phyloP scores from a whole-genome alignment of 2,329 filamentous ascomycete genomes.

The Colletotrichum acutatum region DNA sequence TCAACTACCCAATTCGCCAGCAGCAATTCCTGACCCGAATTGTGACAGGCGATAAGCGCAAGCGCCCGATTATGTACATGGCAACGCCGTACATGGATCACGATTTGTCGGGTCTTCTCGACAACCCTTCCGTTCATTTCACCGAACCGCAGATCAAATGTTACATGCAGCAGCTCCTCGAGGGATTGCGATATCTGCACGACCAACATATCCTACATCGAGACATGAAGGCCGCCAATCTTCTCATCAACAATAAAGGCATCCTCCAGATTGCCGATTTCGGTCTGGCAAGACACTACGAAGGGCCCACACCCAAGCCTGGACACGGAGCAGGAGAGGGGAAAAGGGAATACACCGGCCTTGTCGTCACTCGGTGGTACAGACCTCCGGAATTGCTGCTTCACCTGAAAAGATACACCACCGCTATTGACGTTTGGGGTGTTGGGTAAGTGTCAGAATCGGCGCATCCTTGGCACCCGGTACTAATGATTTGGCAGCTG shows the following conservation, averaged over 20 bases:
- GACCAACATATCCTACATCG: slow-evolving; percentile 90
- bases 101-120: slow-evolving; percentile 94
- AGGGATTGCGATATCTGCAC: slow-evolving; percentile 91
- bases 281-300: slow-evolving; percentile 91
- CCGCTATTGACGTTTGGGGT: slow-evolving; percentile 98
- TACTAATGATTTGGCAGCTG: slow-evolving; percentile 67
- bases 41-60: slow-evolving; percentile 75
- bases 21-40: slow-evolving; percentile 39
- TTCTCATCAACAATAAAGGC: slow-evolving; percentile 94
- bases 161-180: slow-evolving; percentile 92
- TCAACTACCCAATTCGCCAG: slow-evolving; percentile 7
- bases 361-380: slow-evolving; percentile 98
- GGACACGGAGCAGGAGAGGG: slow-evolving; percentile 87
- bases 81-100: slow-evolving; percentile 99
- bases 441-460: slow-evolving; percentile 75
- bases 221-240: slow-evolving; percentile 98
- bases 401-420: slow-evolving; percentile 91
- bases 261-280: slow-evolving; percentile 98
- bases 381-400: slow-evolving; percentile 92
- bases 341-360: slow-evolving; percentile 90
- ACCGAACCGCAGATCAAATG: slow-evolving; percentile 95
- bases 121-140: slow-evolving; percentile 91
- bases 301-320: slow-evolving; percentile 81
- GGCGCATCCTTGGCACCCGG: not conserved
- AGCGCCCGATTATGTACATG: slow-evolving; percentile 95